Evolutionary conservation across 192 early-diverging fungal species (phyloP).

Genomic region (Podila clonocystis): DNA sequence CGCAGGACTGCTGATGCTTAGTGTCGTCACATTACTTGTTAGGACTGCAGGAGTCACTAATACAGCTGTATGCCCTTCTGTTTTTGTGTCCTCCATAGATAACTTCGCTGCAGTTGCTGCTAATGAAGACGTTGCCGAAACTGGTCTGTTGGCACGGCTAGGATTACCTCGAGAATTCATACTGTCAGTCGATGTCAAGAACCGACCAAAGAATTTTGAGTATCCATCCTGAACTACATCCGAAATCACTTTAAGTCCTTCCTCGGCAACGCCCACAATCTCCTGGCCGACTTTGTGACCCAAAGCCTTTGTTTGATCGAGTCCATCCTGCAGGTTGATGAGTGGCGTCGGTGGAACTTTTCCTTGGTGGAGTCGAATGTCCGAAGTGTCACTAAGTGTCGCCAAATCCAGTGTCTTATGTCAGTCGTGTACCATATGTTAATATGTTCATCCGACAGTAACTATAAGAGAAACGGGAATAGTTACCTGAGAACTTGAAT

Average conservation of each 20-base stretch:
- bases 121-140: conserved; percentile 30
- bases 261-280: conserved; percentile 41
- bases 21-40: conserved; percentile 17
- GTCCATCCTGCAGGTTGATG: conserved; percentile 32
- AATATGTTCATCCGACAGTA: too few relatives aligned
- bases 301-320: conserved; percentile 29
- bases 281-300: conserved; percentile 50
- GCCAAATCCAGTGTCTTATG: background rate
- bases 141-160: conserved; percentile 6
- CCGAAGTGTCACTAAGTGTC: conserved; percentile 27
- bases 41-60: conserved; percentile 24
- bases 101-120: conserved; percentile 12
- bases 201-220: conserved; percentile 56
- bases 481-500: conserved; percentile 54
- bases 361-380: conserved; percentile 20
- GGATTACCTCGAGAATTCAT: background rate
- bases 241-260: conserved; percentile 55
- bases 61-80: background rate
- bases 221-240: conserved; percentile 61
- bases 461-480: background rate
- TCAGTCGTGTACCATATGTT: conserved; percentile 12
- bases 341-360: background rate
- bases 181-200: conserved; percentile 35
- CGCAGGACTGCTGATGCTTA: conserved; percentile 16
- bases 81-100: background rate